Base-by-base conservation (phyloP, 164 flowering plant genomes). In the Cinnamomum micranthum region DNA sequence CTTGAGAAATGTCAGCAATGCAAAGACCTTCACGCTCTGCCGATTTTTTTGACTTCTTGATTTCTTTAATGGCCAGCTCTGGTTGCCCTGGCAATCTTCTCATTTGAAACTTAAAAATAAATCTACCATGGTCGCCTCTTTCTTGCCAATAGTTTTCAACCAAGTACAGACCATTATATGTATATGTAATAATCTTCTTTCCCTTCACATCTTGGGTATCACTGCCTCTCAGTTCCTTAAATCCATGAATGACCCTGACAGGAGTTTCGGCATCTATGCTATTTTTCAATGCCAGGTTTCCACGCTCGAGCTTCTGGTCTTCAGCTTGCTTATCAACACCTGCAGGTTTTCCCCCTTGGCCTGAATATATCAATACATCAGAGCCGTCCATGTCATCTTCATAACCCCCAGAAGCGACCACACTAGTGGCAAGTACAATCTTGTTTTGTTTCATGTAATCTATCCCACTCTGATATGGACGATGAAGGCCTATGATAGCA, bases 391-490 rank as follows among this genome's bases (percentile, higher is more conserved):
- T 60, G 24, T 87, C 87, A 84, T 92, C 89, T 31, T 74, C 82
- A 82, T 94, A 92, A 20, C 86, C 91, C 19, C 97, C 97, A 50
- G 97, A 91, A 63, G 95, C 82, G 55, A 92, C 96, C 64, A 94
- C 78, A 77, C 97, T 91, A 17, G 90, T 84, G 15, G 97, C 97
- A 71, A 91, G 22, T 35, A 79, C 4, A 24, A 58, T 75, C 20
- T 77, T 84, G 62, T 72, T 81, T 23, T 75, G 73, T 75, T 81
- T 88, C 50, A 85, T 12, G 74, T 68, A 89, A 86, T 93, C 99
- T 76, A 95, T 95, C 50, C 97, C 98, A 71, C 80, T 85, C 74
- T 89, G 94, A 70, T 31, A 77, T 3, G 24, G 90, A 60, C 88
- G 89, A 82, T 95, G 99, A 76, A 95, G 88, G 19, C 97, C 99